A percentile compares a stretch with the other conserved stretches of the same genome.
Evolutionary conservation across 164 flowering plant genomes (phyloP).

Genomic region (Chloranthus sessilifolius): DNA sequence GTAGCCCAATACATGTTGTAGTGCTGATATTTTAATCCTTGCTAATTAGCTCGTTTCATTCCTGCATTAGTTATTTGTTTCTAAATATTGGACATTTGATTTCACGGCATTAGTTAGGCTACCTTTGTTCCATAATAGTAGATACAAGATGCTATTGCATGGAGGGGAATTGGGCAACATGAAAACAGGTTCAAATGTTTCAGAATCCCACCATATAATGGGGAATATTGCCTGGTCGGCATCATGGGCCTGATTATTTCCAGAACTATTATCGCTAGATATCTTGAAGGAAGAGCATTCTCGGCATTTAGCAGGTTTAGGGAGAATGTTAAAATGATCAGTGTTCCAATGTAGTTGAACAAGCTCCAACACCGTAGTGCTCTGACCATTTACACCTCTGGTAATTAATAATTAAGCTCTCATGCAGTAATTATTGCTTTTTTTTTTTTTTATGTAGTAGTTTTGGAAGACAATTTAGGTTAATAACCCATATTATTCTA

Average conservation of each 20-base stretch:
- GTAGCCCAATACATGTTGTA: too few species aligned
- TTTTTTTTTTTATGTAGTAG: too few species aligned
- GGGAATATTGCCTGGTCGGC: constrained; percentile 25
- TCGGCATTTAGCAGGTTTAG: constrained; percentile 79
- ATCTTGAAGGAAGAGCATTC: constrained; percentile 72
- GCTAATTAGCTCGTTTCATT: too few species aligned
- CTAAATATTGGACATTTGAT: too few species aligned
- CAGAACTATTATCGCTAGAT: constrained; percentile 29
- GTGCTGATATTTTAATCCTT: too few species aligned
- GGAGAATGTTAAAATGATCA: constrained; percentile 61
- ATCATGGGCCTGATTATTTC: constrained; percentile 28
- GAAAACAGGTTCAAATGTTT: constrained; percentile 19
- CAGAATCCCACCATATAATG: constrained; percentile 22
- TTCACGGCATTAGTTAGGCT: constrained; percentile 75
- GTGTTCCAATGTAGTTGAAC: constrained; percentile 56
- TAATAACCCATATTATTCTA: too few species aligned
- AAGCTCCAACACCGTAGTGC: constrained; percentile 44
- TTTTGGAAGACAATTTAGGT: too few species aligned
- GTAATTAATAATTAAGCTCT: constrained; percentile 30
- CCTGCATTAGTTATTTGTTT: too few species aligned
- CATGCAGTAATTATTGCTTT: too few species aligned
- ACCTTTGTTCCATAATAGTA: constrained; percentile 64
- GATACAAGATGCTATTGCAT: constrained; percentile 87
- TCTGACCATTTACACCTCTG: constrained; percentile 30
- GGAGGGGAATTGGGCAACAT: constrained; percentile 69